Percentiles rank a stretch among this genome's conserved stretches.
Evolutionary conservation across 2,329 filamentous ascomycete genomes (phyloP).

Genomic region (Xylariaceae sp.): DNA sequence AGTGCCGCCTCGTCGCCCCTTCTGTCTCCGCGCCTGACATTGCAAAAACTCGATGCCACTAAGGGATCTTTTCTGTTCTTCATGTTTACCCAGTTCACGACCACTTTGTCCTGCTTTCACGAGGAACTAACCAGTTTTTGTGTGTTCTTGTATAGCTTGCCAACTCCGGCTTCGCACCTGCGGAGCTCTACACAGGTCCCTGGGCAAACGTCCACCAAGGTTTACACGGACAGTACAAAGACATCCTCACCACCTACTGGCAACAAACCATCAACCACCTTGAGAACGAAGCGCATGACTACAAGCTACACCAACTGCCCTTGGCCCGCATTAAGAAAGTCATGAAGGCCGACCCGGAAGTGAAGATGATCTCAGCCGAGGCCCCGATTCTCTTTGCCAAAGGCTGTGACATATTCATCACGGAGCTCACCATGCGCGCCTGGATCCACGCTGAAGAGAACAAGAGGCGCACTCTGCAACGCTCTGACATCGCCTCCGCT

Average conservation of each 20-base stretch:
- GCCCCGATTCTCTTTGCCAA: slow-evolving; percentile 97
- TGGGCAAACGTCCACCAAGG: slow-evolving; percentile 99
- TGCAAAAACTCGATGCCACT: not conserved
- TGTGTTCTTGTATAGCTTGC: slow-evolving; percentile 63
- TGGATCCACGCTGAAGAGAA: slow-evolving; percentile 99
- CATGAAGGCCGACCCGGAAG: slow-evolving; percentile 98
- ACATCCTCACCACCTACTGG: slow-evolving; percentile 98
- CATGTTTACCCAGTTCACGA: not conserved
- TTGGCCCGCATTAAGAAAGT: slow-evolving; percentile 99
- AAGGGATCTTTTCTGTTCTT: not conserved
- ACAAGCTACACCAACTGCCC: slow-evolving; percentile 95
- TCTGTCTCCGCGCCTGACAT: not conserved
- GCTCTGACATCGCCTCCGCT: slow-evolving; percentile 93
- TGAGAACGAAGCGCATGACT: slow-evolving; percentile 93
- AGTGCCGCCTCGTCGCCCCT: not conserved
- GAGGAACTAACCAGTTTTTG: slow-evolving; percentile 2
- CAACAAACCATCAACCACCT: slow-evolving; percentile 96
- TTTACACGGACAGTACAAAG: slow-evolving; percentile 85
- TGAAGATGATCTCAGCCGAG: slow-evolving; percentile 99
- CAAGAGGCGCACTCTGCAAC: slow-evolving; percentile 90
- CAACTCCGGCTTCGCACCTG: slow-evolving; percentile 81
- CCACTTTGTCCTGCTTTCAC: slow-evolving; percentile 14
- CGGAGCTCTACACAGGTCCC: slow-evolving; percentile 87
- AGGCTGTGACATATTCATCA: slow-evolving; percentile 98
- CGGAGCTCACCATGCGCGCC: slow-evolving; percentile 96